A percentile compares a stretch with the other conserved stretches of the same genome.
These are phyloP conservation scores for Hericium erinaceus DNA, from an alignment of 768 basidiomycete genomes.

Conservation along the genomic window DNA sequence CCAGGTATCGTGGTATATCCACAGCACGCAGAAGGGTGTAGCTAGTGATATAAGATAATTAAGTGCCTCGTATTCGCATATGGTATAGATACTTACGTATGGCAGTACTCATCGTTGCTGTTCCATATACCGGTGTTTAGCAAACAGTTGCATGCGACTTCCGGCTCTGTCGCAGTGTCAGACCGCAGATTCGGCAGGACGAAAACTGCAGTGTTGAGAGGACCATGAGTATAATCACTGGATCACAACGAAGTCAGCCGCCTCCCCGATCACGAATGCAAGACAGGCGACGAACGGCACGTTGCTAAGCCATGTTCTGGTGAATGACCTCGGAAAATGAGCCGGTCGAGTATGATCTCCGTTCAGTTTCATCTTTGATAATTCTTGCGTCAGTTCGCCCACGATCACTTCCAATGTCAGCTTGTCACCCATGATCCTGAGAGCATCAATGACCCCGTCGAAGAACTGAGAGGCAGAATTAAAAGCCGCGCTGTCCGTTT, in stretches of 20 bases:
- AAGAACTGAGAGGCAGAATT: not conserved
- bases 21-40: not conserved
- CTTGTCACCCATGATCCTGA: not conserved
- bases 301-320: not conserved
- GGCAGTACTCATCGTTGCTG: conserved; percentile 1
- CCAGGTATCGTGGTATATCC: not conserved
- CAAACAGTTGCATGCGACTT: not conserved
- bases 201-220: not conserved
- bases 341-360: not conserved
- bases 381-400: not conserved
- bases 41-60: not conserved
- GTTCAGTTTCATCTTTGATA: not conserved
- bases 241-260: not conserved
- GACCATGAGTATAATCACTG: not conserved
- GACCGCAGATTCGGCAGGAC: not conserved
- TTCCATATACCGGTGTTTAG: not conserved
- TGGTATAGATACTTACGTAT: not conserved
- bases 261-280: not conserved
- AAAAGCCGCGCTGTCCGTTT: not conserved
- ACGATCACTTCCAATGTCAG: not conserved
- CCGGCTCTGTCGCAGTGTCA: not conserved
- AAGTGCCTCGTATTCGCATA: too few relatives aligned
- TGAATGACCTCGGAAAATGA: not conserved
- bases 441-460: not conserved
- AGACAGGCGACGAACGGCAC: not conserved